phyloP scores from a whole-genome alignment of 140 eudicot genomes.

The Cichorium intybus region DNA sequence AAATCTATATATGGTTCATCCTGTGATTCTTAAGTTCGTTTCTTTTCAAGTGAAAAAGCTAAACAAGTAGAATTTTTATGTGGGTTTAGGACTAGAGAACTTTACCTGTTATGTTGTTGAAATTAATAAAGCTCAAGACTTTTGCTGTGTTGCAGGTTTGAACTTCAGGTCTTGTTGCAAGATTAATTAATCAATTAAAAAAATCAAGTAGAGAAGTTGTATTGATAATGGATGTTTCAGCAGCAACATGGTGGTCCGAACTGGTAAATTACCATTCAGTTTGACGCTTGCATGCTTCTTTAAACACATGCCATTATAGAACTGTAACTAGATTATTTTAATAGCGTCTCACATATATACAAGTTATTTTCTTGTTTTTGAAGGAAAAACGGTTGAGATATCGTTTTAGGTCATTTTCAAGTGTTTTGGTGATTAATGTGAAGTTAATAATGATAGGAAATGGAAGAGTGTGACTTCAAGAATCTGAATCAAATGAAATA shows the following conservation, averaged over 20 bases:
- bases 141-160: background rate
- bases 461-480: slow-evolving; percentile 1
- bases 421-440: background rate
- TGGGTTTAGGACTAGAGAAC: background rate
- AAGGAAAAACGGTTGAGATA: background rate
- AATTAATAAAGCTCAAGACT: background rate
- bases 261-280: background rate
- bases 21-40: background rate
- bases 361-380: no score
- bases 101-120: background rate
- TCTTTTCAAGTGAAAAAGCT: background rate
- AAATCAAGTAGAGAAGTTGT: background rate
- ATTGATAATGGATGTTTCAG: slow-evolving; percentile 3
- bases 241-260: slow-evolving; percentile 3
- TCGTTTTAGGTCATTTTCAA: background rate
- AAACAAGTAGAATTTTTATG: background rate
- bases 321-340: no score
- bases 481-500: background rate
- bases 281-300: background rate
- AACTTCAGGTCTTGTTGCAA: background rate
- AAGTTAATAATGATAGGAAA: background rate
- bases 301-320: background rate
- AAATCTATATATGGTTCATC: background rate
- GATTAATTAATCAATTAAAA: background rate
- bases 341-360: no score